Percentiles rank a stretch among this genome's conserved stretches.
Conservation (phyloP, 768 basidiomycete genomes). For the Boletellus ananas region DNA sequence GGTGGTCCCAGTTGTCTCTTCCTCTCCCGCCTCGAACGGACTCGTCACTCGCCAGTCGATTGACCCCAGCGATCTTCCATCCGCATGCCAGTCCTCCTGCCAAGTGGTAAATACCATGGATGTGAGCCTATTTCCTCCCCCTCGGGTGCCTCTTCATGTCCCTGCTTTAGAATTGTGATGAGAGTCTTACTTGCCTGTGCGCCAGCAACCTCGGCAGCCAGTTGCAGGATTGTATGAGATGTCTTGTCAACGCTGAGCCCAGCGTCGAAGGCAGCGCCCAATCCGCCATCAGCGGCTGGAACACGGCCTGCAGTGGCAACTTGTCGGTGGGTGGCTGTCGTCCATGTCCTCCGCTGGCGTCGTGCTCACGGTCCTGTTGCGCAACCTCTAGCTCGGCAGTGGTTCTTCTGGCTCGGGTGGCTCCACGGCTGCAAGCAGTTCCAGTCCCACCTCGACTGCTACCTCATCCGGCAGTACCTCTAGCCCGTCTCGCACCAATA, state of each 20-base stretch:
- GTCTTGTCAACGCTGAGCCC: constrained; percentile 8
- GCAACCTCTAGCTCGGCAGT: constrained; percentile 7
- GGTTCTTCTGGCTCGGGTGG: constrained; percentile 1
- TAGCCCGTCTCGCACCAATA: neutral
- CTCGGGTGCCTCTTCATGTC: too few species aligned
- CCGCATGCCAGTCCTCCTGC: constrained; percentile 20
- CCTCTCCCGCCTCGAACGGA: neutral
- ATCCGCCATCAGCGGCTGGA: constrained; percentile 10
- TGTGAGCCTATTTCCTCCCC: constrained; percentile 9
- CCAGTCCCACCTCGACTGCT: neutral
- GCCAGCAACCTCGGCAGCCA: constrained; percentile 5
- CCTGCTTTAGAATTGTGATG: constrained; percentile 8
- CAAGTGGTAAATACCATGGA: constrained; percentile 15
- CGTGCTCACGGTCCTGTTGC: neutral
- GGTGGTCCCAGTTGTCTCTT: neutral
- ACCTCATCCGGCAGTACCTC: neutral
- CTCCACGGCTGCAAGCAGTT: too few species aligned
- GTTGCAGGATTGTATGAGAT: constrained; percentile 19
- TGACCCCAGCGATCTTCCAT: constrained; percentile 7
- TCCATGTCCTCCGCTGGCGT: too few species aligned
- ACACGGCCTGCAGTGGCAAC: constrained; percentile 12
- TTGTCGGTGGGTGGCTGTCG: constrained; percentile 16
- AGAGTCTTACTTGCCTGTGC: constrained; percentile 12
- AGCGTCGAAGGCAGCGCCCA: constrained; percentile 4
- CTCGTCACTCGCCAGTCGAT: constrained; percentile 22